Evolutionary conservation across 805 yeast genomes (phyloP), one percentile per base, ranked within the genome.

Genomic region (Clavispora vitiphila): DNA sequence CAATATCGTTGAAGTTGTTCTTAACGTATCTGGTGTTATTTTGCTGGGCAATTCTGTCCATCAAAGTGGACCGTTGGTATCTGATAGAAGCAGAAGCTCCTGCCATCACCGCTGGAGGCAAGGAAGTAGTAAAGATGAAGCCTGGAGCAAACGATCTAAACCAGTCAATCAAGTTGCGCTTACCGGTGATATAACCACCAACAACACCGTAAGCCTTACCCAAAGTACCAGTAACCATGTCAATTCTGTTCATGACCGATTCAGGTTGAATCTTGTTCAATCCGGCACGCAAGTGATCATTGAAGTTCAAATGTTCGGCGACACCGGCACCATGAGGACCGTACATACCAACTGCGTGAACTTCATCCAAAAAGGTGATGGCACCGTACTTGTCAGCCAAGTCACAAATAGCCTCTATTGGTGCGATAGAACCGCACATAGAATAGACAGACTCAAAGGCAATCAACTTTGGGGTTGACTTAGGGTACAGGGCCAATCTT

Each of bases 241-340:
- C 99, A 43, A 93, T 78, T 61, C 97, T 81, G 63, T 83, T 90
- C 86, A 84, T 78, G 26, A 85, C 84, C 8, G 95, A 81, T 25
- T 39, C 35, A 2, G 39, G 31, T 42, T 71, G 64, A 32, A 54
- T 50, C 35, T 52, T 54, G 11, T 74, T 74, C 52, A 80, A 69
- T 51, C 93, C 93, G 12, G 81, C 64, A 44, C 70, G 61, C 58
- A 86, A 78, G 61, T 91, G 95, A 41, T 81, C 80, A 36, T 86
- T 86, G 55, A 89, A 93, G 67, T 93, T 87, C 56, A 85, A 73
- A 63, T 93, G 99, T 67, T 93, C 99, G 37, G 98, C 96, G 41
- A 93, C 98, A 69, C 99, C 99, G 25, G 96, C 99, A 60, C 99
- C 99, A 57, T 86, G 96, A 46, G 99, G 98, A 56, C 99, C 99